Percentiles rank a stretch among this genome's conserved stretches.
Conservation (phyloP, 1,284 basidiomycete species). For the Earliella scabrosa region DNA sequence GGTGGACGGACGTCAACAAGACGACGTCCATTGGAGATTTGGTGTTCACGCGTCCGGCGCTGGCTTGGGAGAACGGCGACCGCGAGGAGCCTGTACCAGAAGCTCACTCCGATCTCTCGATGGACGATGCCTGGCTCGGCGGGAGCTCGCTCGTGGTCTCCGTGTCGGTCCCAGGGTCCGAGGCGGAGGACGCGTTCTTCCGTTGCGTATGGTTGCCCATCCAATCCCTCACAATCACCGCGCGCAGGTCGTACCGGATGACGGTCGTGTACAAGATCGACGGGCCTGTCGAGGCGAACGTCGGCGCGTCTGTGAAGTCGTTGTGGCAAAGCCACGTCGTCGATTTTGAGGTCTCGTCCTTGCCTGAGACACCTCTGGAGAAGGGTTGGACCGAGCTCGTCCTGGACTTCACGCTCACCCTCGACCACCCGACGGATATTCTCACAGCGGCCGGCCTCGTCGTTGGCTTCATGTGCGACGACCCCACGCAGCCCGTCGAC, state of each 20-base stretch:
- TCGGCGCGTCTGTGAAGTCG: conserved; percentile 51
- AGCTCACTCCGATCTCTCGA: conserved; percentile 46
- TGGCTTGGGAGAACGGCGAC: conserved; percentile 55
- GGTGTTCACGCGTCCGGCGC: conserved; percentile 63
- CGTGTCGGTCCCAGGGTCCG: conserved; percentile 43
- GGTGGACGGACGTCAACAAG: conserved; percentile 79
- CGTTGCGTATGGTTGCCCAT: conserved; percentile 66
- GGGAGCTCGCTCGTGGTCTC: conserved; percentile 60
- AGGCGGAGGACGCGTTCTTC: conserved; percentile 50
- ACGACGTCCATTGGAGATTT: conserved; percentile 67
- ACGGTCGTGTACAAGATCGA: conserved; percentile 55
- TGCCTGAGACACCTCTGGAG: conserved; percentile 37
- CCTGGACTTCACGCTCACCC: conserved; percentile 43
- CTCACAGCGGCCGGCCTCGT: conserved; percentile 53
- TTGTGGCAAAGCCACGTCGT: conserved; percentile 21
- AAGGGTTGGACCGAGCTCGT: conserved; percentile 57
- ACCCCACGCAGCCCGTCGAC: conserved; percentile 43
- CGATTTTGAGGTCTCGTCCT: conserved; percentile 38
- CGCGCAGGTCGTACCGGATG: conserved; percentile 50
- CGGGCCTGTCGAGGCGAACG: conserved; percentile 45
- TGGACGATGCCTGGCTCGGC: conserved; percentile 73
- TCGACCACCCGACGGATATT: conserved; percentile 21
- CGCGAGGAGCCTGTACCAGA: conserved; percentile 44
- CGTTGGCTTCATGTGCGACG: conserved; percentile 50
- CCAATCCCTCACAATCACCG: conserved; percentile 58